phyloP scores from a whole-genome alignment of 2,329 filamentous ascomycete genomes.

The Tolypocladium guangdongense region DNA sequence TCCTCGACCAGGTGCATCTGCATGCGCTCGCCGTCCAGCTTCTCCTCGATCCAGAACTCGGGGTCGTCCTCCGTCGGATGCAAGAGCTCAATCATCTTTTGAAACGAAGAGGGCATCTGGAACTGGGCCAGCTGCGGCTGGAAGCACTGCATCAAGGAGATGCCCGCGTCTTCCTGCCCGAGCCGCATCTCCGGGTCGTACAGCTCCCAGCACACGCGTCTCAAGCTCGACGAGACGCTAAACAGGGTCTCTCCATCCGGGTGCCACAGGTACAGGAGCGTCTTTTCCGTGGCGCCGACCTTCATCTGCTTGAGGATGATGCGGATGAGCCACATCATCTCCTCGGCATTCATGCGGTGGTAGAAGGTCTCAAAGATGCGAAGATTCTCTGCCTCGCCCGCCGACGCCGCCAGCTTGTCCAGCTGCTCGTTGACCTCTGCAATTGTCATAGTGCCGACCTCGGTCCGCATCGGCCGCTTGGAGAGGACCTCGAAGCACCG shows the following conservation, averaged over 20 bases:
- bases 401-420: constrained; percentile 63
- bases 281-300: constrained; percentile 73
- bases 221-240: constrained; percentile 81
- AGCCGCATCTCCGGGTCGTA: constrained; percentile 62
- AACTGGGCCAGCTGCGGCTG: constrained; percentile 93
- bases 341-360: constrained; percentile 81
- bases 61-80: constrained; percentile 57
- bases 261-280: constrained; percentile 75
- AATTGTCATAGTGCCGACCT: constrained; percentile 70
- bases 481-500: constrained; percentile 79
- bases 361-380: constrained; percentile 79
- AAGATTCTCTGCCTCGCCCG: constrained; percentile 74
- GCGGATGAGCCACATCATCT: constrained; percentile 87
- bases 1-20: constrained; percentile 87
- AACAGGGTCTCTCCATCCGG: constrained; percentile 69
- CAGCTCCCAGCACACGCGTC: constrained; percentile 90
- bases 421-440: constrained; percentile 81
- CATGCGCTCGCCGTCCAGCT: constrained; percentile 93
- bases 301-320: constrained; percentile 78
- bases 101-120: constrained; percentile 66
- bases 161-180: constrained; percentile 61
- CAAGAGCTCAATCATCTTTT: constrained; percentile 63
- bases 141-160: constrained; percentile 86
- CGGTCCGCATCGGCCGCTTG: constrained; percentile 67
- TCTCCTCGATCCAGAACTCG: constrained; percentile 95